phyloP scores from a whole-genome alignment of 345 rosid species.

The Psidium guajava region DNA sequence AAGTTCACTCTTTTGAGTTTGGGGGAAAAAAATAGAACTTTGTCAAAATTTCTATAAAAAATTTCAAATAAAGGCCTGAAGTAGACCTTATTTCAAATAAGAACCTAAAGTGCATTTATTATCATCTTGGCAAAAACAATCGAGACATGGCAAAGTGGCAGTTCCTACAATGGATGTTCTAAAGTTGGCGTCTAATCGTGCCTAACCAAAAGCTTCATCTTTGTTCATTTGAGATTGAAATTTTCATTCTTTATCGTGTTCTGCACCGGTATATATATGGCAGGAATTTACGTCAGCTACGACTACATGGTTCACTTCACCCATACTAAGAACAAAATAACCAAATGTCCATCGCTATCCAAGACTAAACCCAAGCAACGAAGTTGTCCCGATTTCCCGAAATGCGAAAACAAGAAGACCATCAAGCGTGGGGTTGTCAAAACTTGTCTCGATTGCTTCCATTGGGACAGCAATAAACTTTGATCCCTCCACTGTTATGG shows the following conservation, averaged over 20 bases:
- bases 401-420: rapidly evolving
- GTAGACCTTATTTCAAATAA: no score
- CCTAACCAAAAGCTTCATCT: neutral
- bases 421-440: neutral
- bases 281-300: neutral
- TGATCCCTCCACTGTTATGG: neutral
- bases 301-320: neutral
- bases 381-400: neutral
- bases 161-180: no score
- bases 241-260: neutral
- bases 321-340: neutral
- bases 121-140: no score
- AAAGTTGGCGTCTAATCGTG: neutral
- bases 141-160: no score
- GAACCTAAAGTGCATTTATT: no score
- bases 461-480: neutral
- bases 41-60: no score
- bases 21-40: no score
- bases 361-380: neutral
- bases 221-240: neutral
- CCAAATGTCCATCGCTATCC: neutral
- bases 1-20: neutral
- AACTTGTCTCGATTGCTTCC: neutral
- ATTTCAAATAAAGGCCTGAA: no score
- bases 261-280: neutral